These are phyloP conservation scores for Cucurbita maxima DNA, from an alignment of 306 rosid genomes.

Conservation along the genomic window DNA sequence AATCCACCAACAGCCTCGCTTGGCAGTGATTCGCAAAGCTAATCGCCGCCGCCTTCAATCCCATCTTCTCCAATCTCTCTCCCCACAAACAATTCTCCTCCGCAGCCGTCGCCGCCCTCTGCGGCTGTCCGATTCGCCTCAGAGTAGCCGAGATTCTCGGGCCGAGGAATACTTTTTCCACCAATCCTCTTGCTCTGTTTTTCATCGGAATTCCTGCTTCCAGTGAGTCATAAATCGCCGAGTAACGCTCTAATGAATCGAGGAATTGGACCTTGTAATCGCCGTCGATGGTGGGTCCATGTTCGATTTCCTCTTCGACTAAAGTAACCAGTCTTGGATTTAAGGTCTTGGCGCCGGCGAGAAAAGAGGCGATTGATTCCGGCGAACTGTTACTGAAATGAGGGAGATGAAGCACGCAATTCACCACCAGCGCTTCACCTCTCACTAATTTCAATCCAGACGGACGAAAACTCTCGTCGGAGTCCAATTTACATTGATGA, in stretches of 20 bases:
- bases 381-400: conserved; percentile 44
- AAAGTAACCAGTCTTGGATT: conserved; percentile 43
- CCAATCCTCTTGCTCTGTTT: conserved; percentile 43
- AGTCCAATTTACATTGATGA: conserved; percentile 68
- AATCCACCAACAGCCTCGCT: conserved; percentile 51
- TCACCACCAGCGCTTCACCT: conserved; percentile 68
- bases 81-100: conserved; percentile 34
- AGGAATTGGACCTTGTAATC: conserved; percentile 52
- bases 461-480: conserved; percentile 61
- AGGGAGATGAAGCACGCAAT: conserved; percentile 73
- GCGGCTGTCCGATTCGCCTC: conserved; percentile 29
- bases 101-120: not conserved
- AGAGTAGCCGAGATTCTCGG: conserved; percentile 47
- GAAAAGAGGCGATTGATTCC: conserved; percentile 48
- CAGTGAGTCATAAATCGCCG: conserved; percentile 64
- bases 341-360: conserved; percentile 37
- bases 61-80: conserved; percentile 38
- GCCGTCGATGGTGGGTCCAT: conserved; percentile 3
- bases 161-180: conserved; percentile 65
- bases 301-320: conserved; percentile 53
- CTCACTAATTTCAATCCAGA: conserved; percentile 36
- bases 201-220: conserved; percentile 75
- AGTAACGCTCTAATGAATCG: conserved; percentile 58
- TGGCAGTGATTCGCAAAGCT: conserved; percentile 73
- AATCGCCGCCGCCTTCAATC: conserved; percentile 25